These are phyloP conservation scores for Pilatotrama ljubarskyi DNA, from an alignment of 768 basidiomycete species.

Conservation along the genomic window DNA sequence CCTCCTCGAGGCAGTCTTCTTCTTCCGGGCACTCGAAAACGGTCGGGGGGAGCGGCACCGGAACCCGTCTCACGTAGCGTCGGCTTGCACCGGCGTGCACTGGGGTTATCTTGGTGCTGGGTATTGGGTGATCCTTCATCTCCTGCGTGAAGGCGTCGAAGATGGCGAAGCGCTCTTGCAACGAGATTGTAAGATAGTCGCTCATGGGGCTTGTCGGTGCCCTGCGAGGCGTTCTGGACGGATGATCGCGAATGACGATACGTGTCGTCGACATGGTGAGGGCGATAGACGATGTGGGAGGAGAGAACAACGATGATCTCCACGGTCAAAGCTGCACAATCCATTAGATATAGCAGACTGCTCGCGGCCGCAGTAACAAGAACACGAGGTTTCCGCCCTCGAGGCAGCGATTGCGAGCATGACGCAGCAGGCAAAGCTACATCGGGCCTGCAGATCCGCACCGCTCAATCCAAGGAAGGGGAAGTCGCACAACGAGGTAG, in stretches of 20 bases:
- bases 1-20: conserved; percentile 8
- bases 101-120: background rate
- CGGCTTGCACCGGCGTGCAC: background rate
- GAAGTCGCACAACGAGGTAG: background rate
- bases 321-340: background rate
- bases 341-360: background rate
- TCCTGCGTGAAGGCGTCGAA: conserved; percentile 4
- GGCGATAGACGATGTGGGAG: conserved; percentile 1
- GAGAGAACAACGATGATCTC: background rate
- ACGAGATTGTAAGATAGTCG: background rate
- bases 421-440: background rate
- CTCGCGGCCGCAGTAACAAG: background rate
- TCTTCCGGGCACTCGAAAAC: conserved; percentile 7
- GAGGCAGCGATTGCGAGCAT: background rate
- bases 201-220: background rate
- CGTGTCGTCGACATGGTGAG: conserved; percentile 1
- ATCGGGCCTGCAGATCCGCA: conserved; percentile 8
- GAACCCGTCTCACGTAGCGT: conserved; percentile 13
- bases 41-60: conserved; percentile 3
- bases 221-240: background rate
- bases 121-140: background rate
- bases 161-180: conserved; percentile 11
- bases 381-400: conserved; percentile 1
- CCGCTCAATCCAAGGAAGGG: background rate
- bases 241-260: background rate